Evolutionary conservation across 345 rosid species (phyloP), one percentile per base, ranked within the genome.

Genomic region (Ceriops decandra): DNA sequence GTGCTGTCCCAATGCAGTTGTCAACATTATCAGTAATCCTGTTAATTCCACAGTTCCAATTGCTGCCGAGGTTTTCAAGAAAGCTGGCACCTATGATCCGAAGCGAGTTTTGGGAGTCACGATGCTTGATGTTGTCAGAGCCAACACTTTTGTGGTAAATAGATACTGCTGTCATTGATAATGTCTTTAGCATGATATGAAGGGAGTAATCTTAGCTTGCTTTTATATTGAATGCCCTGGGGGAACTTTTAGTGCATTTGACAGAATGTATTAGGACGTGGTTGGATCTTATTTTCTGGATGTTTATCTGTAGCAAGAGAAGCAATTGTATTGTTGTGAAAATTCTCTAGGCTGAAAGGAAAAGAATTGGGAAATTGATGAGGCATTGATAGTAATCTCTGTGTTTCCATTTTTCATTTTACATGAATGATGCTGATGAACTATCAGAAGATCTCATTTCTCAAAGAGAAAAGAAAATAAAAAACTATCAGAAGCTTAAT

Each of bases 41-140:
- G 99, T 95, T 56, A 95, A 95, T 79, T 95, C 98, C 33, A 95
- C 98, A 0, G 93, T 95, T 68, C 99, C 99, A 10, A 87, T 95
- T 9, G 97, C 99, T 8, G 98, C 90, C 0, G 98, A 95, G 77
- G 92, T 92, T 79, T 90, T 92, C 72, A 95, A 90, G 84, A 92
- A 85, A 79, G 92, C 92, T 71, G 98, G 97, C 5, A 84, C 85
- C 32, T 90, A 82, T 82, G 88, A 92, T 77, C 99, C 98, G 0
- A 88, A 84, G 72, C 82, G 85, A 66, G 88, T 95, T 81, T 68
- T 92, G 83, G 99, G 97, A 62, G 99, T 92, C 62, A 92, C 98
- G 19, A 90, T 84, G 91, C 98, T 95, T 68, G 99, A 95, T 80
- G 96, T 87, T 84, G 98, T 92, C 32, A 77, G 99, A 86, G 99